A percentile compares a stretch with the other conserved stretches of the same genome.
Evolutionary conservation across 768 basidiomycete species (phyloP).

Genomic region (Amanita brunnescens): DNA sequence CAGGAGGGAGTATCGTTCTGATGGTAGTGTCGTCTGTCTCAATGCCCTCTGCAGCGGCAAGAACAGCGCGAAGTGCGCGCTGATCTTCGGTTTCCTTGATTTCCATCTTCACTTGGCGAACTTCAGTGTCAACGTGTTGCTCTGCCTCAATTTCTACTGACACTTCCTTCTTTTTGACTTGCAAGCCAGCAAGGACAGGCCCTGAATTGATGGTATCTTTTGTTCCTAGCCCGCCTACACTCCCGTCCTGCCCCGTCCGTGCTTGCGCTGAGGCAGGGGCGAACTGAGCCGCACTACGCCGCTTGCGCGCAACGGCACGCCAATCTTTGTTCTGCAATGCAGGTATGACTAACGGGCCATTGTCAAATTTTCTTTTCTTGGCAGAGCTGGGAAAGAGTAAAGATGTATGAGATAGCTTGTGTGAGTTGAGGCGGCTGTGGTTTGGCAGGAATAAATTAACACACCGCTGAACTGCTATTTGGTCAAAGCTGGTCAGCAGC

Average conservation of each 20-base stretch:
- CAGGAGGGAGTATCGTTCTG: conserved; percentile 55
- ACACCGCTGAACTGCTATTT: conserved; percentile 79
- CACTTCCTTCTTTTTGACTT: conserved; percentile 31
- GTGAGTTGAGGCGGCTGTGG: conserved; percentile 14
- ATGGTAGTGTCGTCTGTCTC: conserved; percentile 34
- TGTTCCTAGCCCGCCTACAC: conserved; percentile 70
- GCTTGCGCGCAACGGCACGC: conserved; percentile 68
- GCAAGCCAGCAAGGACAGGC: conserved; percentile 61
- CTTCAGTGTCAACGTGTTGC: conserved; percentile 20
- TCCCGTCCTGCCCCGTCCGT: conserved; percentile 55
- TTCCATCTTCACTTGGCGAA: conserved; percentile 13
- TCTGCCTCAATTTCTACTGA: conserved; percentile 14
- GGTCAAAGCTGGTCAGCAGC: conserved; percentile 64
- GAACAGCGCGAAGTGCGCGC: conserved; percentile 68
- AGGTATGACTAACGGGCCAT: conserved; percentile 77
- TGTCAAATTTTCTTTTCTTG: conserved; percentile 35
- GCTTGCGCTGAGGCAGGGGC: conserved; percentile 56
- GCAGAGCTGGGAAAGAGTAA: conserved; percentile 28
- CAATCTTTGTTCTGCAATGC: conserved; percentile 85
- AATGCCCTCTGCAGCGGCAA: conserved; percentile 43
- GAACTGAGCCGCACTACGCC: conserved; percentile 46
- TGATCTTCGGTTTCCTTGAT: conserved; percentile 67
- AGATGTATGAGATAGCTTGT: conserved; percentile 32
- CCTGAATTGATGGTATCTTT: conserved; percentile 72
- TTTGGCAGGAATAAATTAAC: conserved; percentile 27